These are phyloP conservation scores for Vickermania spadyakhi DNA, from an alignment of 208 protist species.

Conservation along the genomic window DNA sequence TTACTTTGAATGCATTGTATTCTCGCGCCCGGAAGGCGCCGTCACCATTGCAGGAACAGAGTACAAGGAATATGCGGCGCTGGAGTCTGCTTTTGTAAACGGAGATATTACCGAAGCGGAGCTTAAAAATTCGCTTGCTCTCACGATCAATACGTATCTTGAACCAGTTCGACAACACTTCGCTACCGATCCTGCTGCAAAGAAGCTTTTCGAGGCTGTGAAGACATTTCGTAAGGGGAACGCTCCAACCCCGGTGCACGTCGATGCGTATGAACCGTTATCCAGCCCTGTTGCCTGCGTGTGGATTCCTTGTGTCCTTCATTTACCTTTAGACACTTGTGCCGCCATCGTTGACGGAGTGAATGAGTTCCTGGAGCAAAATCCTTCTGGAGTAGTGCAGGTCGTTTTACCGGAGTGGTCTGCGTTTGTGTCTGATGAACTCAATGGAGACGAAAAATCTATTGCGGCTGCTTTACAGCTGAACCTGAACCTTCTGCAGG, in stretches of 20 bases:
- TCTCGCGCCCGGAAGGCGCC: slow-evolving; percentile 36
- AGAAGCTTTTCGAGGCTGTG: slow-evolving; percentile 83
- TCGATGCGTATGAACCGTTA: slow-evolving; percentile 2
- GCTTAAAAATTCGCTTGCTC: slow-evolving; percentile 80
- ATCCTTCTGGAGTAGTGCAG: slow-evolving; percentile 40
- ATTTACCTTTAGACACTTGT: slow-evolving; percentile 53
- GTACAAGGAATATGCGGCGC: slow-evolving; percentile 67
- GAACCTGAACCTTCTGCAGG: slow-evolving; percentile 46
- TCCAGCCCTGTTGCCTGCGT: slow-evolving; percentile 43
- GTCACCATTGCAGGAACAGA: slow-evolving; percentile 34
- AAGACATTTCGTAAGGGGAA: slow-evolving; percentile 57
- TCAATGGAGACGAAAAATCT: slow-evolving; percentile 73
- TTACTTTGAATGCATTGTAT: slow-evolving; percentile 92
- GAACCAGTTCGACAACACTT: slow-evolving; percentile 95
- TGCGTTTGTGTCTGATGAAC: slow-evolving; percentile 46
- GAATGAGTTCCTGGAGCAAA: slow-evolving; percentile 35
- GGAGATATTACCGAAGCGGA: slow-evolving; percentile 51
- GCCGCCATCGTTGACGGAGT: slow-evolving; percentile 28
- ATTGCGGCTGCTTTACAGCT: slow-evolving; percentile 65
- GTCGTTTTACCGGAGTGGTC: slow-evolving; percentile 80
- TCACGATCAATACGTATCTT: slow-evolving; percentile 86
- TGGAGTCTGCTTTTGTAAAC: slow-evolving; percentile 74
- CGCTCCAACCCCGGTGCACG: slow-evolving; percentile 1
- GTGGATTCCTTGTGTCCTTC: slow-evolving; percentile 60
- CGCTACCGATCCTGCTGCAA: slow-evolving; percentile 63